Percentiles rank a stretch among this genome's conserved stretches.
These are phyloP conservation scores for Ophiostoma sp. DNA, from an alignment of 2,329 filamentous ascomycete species.

Conservation along the genomic window DNA sequence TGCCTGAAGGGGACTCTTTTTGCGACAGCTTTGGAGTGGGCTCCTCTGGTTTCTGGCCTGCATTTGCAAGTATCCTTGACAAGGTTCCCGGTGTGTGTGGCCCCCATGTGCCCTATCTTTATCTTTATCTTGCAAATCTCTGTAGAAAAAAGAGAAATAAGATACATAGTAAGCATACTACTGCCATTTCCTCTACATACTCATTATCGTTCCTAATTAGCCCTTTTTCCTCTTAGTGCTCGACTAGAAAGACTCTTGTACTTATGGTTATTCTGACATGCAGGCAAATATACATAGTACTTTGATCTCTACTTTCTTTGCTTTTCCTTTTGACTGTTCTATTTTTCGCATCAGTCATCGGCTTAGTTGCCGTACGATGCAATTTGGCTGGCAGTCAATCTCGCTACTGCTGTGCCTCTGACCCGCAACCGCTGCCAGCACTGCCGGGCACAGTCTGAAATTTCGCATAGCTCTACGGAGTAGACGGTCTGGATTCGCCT, in stretches of 20 bases:
- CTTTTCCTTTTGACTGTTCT: not conserved
- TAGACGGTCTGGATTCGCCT: not conserved
- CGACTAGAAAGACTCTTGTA: not conserved
- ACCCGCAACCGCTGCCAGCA: not conserved
- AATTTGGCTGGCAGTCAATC: not conserved
- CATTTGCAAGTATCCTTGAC: not conserved
- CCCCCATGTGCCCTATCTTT: not conserved
- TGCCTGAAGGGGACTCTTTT: conserved; percentile 8
- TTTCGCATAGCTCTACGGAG: not conserved
- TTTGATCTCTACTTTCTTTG: not conserved
- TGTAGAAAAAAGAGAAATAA: not conserved
- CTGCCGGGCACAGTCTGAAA: not conserved
- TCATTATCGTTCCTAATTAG: not conserved
- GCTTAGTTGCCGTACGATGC: not conserved
- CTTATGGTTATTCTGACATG: conserved; percentile 1
- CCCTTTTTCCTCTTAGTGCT: not conserved
- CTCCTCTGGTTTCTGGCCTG: not conserved
- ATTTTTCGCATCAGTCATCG: not conserved
- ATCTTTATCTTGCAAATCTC: not conserved
- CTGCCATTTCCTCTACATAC: not conserved
- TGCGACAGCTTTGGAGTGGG: not conserved
- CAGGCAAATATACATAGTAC: not conserved
- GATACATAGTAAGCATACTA: not conserved
- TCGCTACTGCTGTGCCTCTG: conserved; percentile 5
- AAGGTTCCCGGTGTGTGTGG: not conserved